A percentile compares a stretch with the other conserved stretches of the same genome.
Conservation (phyloP, 2,329 filamentous ascomycete species). For the Colletotrichum melonis region DNA sequence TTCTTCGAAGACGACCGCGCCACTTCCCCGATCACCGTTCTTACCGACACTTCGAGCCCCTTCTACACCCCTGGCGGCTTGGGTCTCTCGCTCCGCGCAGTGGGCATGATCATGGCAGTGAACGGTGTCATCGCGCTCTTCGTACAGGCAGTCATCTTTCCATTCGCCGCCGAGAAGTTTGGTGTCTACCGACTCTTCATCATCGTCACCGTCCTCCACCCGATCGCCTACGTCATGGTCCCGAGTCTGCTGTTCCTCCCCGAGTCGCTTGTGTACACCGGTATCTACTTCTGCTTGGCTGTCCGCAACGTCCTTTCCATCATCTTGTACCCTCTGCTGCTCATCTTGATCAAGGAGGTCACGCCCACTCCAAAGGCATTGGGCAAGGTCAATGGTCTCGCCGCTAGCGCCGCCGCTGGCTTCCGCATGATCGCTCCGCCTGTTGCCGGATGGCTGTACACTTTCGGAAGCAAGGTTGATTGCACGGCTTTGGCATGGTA, state of each 20-base stretch:
- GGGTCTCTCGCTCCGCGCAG: slow-evolving; percentile 70
- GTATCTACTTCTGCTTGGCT: slow-evolving; percentile 68
- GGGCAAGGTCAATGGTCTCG: slow-evolving; percentile 74
- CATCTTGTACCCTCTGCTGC: slow-evolving; percentile 72
- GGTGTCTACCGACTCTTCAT: slow-evolving; percentile 72
- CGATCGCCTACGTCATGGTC: slow-evolving; percentile 69
- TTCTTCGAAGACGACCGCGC: slow-evolving; percentile 85
- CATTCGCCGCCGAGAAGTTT: slow-evolving; percentile 66
- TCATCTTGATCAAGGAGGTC: slow-evolving; percentile 76
- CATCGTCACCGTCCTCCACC: slow-evolving; percentile 68
- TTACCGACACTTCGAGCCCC: slow-evolving; percentile 49
- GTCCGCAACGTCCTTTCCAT: slow-evolving; percentile 72
- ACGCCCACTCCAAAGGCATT: slow-evolving; percentile 67
- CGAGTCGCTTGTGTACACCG: slow-evolving; percentile 60
- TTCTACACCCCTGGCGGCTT: slow-evolving; percentile 72
- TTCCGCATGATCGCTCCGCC: slow-evolving; percentile 77
- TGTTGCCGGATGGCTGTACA: slow-evolving; percentile 72
- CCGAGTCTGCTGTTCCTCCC: slow-evolving; percentile 69
- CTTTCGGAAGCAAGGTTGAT: slow-evolving; percentile 66
- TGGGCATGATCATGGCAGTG: slow-evolving; percentile 70
- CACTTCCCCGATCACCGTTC: slow-evolving; percentile 49
- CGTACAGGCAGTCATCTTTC: slow-evolving; percentile 71
- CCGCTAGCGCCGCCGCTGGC: slow-evolving; percentile 73
- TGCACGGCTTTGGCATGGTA: slow-evolving; percentile 74
- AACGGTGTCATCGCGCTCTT: slow-evolving; percentile 70